phyloP scores from a whole-genome alignment of 306 rosid genomes.

The Prunus padus region DNA sequence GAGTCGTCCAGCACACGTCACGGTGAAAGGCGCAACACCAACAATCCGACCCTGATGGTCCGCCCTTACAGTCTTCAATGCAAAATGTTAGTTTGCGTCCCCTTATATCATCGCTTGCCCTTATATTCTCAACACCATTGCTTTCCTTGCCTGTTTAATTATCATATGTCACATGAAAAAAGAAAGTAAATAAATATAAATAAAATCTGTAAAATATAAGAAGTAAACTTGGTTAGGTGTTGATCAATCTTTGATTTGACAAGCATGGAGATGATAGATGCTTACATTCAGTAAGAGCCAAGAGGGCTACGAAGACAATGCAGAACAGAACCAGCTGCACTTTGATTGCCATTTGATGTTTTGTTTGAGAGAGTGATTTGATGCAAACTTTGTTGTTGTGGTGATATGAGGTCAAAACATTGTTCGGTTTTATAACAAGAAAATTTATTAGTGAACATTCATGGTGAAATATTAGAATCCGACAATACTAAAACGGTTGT shows the following conservation, averaged over 20 bases:
- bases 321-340: not conserved
- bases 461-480: not conserved
- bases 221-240: not conserved
- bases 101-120: too few relatives aligned
- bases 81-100: too few relatives aligned
- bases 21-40: too few relatives aligned
- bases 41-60: too few relatives aligned
- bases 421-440: not conserved
- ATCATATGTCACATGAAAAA: not conserved
- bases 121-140: too few relatives aligned
- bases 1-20: too few relatives aligned
- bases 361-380: not conserved
- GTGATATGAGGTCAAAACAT: not conserved
- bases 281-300: constrained; percentile 4
- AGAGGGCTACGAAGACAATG: not conserved
- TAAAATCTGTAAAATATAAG: not conserved
- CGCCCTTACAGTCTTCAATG: too few relatives aligned
- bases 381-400: not conserved
- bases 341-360: constrained; percentile 8
- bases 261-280: not conserved
- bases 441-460: not conserved
- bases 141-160: not conserved
- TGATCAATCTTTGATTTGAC: not conserved
- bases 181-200: not conserved
- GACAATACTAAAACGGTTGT: not conserved